Percentiles rank a stretch among this genome's conserved stretches.
Evolutionary conservation across 2,329 filamentous ascomycete species (phyloP).

Genomic region (Macroventuria anomochaeta): DNA sequence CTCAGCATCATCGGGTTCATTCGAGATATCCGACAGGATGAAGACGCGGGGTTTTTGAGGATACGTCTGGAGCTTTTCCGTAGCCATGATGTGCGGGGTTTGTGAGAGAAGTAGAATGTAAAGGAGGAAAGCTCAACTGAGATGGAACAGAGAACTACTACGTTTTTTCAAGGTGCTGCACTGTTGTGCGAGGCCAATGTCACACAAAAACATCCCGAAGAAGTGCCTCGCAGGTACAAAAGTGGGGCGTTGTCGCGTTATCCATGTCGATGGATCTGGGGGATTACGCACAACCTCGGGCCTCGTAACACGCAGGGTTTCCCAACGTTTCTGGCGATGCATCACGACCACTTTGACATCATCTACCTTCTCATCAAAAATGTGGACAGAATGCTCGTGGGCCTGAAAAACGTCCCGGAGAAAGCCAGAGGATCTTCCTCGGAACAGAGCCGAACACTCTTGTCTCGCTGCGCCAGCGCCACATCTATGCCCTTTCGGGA

Average conservation of each 20-base stretch:
- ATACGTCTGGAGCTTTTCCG: constrained; percentile 36
- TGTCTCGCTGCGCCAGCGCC: constrained; percentile 3
- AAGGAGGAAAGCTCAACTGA: background rate
- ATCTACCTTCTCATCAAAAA: background rate
- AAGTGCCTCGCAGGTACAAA: constrained; percentile 23
- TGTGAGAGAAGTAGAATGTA: background rate
- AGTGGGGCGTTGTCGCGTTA: constrained; percentile 24
- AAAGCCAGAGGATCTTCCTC: background rate
- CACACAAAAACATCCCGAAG: constrained; percentile 27
- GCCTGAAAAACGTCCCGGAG: background rate
- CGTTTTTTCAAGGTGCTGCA: constrained; percentile 16
- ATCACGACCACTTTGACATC: background rate
- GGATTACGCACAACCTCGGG: constrained; percentile 27
- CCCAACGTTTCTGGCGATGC: background rate
- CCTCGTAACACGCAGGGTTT: background rate
- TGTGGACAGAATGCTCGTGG: background rate
- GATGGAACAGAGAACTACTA: background rate
- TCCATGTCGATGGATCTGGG: constrained; percentile 18
- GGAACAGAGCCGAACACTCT: background rate
- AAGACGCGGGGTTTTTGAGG: constrained; percentile 49
- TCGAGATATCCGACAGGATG: constrained; percentile 50
- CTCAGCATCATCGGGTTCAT: constrained; percentile 51
- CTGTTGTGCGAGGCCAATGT: constrained; percentile 25
- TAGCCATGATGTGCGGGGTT: constrained; percentile 27
- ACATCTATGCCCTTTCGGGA: constrained; percentile 10